Evolutionary conservation across 108 stramenopile species (phyloP), one percentile per base, ranked within the genome.

Genomic region (Skeletonema menzelii): DNA sequence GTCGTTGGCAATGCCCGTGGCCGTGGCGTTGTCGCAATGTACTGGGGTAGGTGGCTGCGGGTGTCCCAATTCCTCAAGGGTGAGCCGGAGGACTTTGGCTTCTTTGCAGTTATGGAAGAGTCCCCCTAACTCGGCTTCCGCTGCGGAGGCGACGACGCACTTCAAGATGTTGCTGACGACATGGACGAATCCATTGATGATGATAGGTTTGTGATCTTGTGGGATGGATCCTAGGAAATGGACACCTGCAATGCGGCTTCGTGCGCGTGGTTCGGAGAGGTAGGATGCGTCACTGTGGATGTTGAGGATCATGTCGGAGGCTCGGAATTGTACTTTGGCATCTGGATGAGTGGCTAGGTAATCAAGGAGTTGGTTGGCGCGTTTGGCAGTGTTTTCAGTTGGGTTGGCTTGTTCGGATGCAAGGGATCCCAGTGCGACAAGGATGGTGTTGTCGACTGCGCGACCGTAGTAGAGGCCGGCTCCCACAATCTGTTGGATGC

Each of bases 391-490:
- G 10, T 66, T 32, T 65, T 37, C 40, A 1, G 75, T 72, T 15
- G 76, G 35, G 63, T 75, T 46, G 3, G 46, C 46, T n/a, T 14
- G 15, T 5, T 59, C 56, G 56, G 24, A 19, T 19, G 85, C 67
- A 10, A 86, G 67, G 1, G 47, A 11, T 24, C 69, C 62, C 2
- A 87, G 14, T 4, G 79, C 74, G 4, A 35, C 20, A 5, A 86
- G 24, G 30, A 81, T 59, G 30, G 82, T 83, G 32, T 13, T 34
- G 57, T 86, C 82, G 38, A 82, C 63, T 1, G 76, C 78, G 19
- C 81, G 70, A 17, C 74, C 80, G 42, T 83, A 83, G 46, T 58
- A 87, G n/a, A 86, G 67, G 17, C 83, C 65, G 13, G 34, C 35
- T 0, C 86, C 82, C 0, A 70, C 17, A 3, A 86, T 59, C 75